phyloP scores from a whole-genome alignment of 2,329 filamentous ascomycete species.

The Aspergillus eucalypticola region DNA sequence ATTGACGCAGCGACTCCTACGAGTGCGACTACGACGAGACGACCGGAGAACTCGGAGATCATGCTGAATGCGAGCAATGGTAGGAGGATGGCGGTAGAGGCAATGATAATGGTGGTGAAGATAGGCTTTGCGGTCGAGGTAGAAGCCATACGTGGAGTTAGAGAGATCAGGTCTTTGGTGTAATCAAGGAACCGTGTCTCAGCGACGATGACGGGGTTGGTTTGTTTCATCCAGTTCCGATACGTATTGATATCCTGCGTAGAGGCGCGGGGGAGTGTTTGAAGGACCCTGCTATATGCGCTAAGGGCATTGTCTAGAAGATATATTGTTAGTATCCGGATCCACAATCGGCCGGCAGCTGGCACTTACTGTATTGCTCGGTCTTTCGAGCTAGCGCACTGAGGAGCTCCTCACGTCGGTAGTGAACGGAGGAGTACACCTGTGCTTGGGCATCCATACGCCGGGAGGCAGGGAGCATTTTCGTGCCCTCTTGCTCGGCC shows the following conservation, averaged over 20 bases:
- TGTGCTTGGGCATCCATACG: conserved; percentile 50
- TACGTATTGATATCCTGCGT: conserved; percentile 54
- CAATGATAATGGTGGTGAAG: conserved; percentile 46
- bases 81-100: conserved; percentile 56
- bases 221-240: conserved; percentile 54
- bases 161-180: conserved; percentile 48
- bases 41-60: conserved; percentile 57
- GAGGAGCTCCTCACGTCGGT: conserved; percentile 55
- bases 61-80: conserved; percentile 61
- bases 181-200: conserved; percentile 57
- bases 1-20: conserved; percentile 50
- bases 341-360: not conserved
- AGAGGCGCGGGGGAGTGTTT: conserved; percentile 48
- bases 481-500: conserved; percentile 36
- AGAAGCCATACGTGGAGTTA: conserved; percentile 26
- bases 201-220: conserved; percentile 50
- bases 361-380: conserved; percentile 60
- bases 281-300: conserved; percentile 51
- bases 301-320: conserved; percentile 42
- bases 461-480: conserved; percentile 40
- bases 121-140: conserved; percentile 26
- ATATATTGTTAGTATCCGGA: not conserved
- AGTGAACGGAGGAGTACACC: conserved; percentile 55
- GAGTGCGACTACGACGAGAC: conserved; percentile 59
- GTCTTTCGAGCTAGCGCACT: conserved; percentile 59